Evolutionary conservation across 176 grass and related monocot species (phyloP).

Genomic region (Rhipidocladum racemiflorum): DNA sequence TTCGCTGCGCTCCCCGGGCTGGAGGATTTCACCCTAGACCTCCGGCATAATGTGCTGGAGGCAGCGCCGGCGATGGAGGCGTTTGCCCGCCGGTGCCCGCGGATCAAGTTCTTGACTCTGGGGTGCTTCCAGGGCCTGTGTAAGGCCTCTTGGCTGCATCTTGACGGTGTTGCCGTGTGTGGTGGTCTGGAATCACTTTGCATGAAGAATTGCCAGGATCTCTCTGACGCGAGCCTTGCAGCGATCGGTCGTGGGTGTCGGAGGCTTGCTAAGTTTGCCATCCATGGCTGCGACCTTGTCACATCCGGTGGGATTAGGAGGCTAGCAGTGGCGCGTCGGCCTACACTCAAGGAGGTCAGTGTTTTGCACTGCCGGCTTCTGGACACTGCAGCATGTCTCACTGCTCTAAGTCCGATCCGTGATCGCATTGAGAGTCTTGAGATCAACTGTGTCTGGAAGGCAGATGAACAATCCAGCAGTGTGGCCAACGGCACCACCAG

Average conservation of each 20-base stretch:
- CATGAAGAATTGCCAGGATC: conserved; percentile 75
- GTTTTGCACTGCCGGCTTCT: conserved; percentile 67
- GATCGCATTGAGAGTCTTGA: conserved; percentile 76
- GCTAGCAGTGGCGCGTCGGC: conserved; percentile 36
- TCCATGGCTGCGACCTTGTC: conserved; percentile 59
- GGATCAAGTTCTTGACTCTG: conserved; percentile 60
- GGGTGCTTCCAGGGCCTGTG: conserved; percentile 83
- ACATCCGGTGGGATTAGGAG: conserved; percentile 58
- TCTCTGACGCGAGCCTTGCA: conserved; percentile 59
- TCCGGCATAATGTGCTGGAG: conserved; percentile 67
- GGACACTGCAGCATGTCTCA: conserved; percentile 45
- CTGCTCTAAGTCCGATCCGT: conserved; percentile 62
- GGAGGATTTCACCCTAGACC: conserved; percentile 73
- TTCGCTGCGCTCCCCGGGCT: conserved; percentile 59
- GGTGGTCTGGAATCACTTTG: conserved; percentile 67
- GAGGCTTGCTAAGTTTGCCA: conserved; percentile 57
- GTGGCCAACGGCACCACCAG: conserved; percentile 20
- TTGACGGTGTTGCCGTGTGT: conserved; percentile 81
- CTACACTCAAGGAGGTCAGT: conserved; percentile 67
- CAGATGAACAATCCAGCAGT: conserved; percentile 7
- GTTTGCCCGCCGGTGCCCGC: conserved; percentile 53
- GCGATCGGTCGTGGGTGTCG: conserved; percentile 74
- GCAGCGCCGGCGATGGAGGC: conserved; percentile 57
- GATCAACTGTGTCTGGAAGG: conserved; percentile 74
- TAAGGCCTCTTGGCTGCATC: conserved; percentile 63